Evolutionary conservation across 148 eudicot genomes (phyloP), one percentile per base, ranked within the genome.

Genomic region (Silene uniflora): DNA sequence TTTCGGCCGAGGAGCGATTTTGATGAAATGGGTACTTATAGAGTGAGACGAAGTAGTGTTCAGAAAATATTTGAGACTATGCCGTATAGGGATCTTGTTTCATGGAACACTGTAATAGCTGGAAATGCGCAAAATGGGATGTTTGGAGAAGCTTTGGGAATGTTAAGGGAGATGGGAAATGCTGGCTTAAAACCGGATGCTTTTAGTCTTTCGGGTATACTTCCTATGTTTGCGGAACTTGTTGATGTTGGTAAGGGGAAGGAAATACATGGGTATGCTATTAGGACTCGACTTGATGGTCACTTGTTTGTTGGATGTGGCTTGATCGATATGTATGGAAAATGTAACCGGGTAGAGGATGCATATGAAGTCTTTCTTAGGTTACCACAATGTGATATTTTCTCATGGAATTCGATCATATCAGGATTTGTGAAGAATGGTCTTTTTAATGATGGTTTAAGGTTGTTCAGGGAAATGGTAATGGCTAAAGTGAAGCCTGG

Each of bases 261-360:
- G 78, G 97, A 89, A 74, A 84, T 91, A 76, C 97, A 91, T 81
- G 93, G 93, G 7, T 89, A 84, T 80, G 85, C 87, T 11, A 71
- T 87, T 62, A 87, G 89, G 74, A 84, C 79, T 72, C 83, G 88
- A 62, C 78, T 88, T 56, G 90, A 84, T 56, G 66, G 56, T 12
- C 85, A 88, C 76, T 82, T 84, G 46, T 87, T 66, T 69, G 83
- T 90, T 35, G 88, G 87, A 11, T 87, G 91, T 80, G 87, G 95
- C 69, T 89, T 92, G 88, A 84, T 87, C n/a, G 91, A 90, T 73
- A 88, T 92, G 95, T 92, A 92, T 78, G 92, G 91, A 27, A 92
- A 89, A 78, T 90, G 97, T 80, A 76, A 69, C 32, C 78, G 79
- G 46, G 77, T 89, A 39, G 86, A 84, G 73, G 85, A 88, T 86